phyloP scores from a whole-genome alignment of 306 rosid species.

The Inga laurina region DNA sequence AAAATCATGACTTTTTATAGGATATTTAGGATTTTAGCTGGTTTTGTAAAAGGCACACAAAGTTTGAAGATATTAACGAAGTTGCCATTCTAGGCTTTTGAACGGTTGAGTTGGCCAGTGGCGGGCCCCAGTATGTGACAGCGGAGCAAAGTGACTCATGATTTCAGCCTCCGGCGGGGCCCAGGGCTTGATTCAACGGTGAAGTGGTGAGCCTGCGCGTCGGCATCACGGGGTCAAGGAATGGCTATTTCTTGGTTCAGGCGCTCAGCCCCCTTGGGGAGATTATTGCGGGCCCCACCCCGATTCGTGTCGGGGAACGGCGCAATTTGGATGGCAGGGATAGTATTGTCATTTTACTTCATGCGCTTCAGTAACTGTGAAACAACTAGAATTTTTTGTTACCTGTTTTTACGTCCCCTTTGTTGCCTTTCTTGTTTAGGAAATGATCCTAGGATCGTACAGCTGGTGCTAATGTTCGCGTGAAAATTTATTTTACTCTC shows the following conservation, averaged over 20 bases:
- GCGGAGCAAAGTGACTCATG: not conserved
- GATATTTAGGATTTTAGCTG: not conserved
- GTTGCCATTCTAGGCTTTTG: not conserved
- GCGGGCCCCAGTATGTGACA: not conserved
- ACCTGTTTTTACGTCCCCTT: not conserved
- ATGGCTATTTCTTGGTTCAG: constrained; percentile 10
- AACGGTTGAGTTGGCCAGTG: not conserved
- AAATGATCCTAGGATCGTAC: not conserved
- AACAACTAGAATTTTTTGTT: not conserved
- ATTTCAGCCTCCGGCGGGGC: constrained; percentile 18
- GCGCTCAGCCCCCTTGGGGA: not conserved
- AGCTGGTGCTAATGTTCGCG: not conserved
- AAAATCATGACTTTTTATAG: constrained; percentile 27
- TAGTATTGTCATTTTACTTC: not conserved
- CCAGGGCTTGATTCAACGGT: constrained; percentile 28
- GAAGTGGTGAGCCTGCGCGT: constrained; percentile 27
- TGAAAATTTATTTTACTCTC: not conserved
- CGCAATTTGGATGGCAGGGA: constrained; percentile 9
- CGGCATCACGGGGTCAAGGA: constrained; percentile 1
- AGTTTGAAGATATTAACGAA: not conserved
- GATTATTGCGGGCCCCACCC: constrained; percentile 17
- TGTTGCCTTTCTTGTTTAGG: not conserved
- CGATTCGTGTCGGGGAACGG: not conserved
- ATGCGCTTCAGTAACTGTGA: not conserved
- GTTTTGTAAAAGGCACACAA: not conserved